Percentiles rank a stretch among this genome's conserved stretches.
phyloP scores from a whole-genome alignment of 495 filamentous ascomycete genomes.

The Penicillium paxilli region DNA sequence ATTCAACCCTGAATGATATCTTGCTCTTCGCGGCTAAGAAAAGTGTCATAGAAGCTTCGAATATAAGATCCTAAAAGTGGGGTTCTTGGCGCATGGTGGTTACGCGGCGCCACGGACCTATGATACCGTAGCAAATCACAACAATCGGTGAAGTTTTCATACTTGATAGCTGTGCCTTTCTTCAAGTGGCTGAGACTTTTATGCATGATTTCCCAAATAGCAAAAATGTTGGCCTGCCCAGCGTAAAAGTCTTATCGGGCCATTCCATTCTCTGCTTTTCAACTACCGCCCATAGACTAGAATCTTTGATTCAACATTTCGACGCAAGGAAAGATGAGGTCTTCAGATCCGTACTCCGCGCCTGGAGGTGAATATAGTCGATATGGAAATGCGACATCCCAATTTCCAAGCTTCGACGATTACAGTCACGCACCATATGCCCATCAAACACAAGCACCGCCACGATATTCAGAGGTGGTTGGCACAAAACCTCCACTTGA shows the following conservation, averaged over 20 bases:
- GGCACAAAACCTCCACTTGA: neutral
- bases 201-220: neutral
- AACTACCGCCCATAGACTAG: neutral
- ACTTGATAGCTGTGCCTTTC: too few relatives aligned
- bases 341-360: neutral
- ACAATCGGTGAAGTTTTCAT: neutral
- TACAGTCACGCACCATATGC: neutral
- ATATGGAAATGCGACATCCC: constrained; percentile 5
- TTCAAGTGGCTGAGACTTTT: neutral
- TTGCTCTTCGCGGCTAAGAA: neutral
- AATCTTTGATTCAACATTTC: too few relatives aligned
- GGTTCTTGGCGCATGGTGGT: neutral
- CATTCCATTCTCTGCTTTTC: neutral
- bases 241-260: neutral
- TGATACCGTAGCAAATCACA: neutral
- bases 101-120: neutral
- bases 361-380: constrained; percentile 6
- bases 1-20: neutral
- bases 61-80: neutral
- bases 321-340: too few relatives aligned
- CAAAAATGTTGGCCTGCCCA: neutral
- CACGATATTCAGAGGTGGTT: constrained; percentile 5
- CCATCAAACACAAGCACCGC: constrained; percentile 1
- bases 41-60: neutral
- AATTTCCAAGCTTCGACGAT: constrained; percentile 1